A percentile compares a stretch with the other conserved stretches of the same genome.
phyloP scores from a whole-genome alignment of 116 monocot genomes.

The Dioscorea cayenensis region DNA sequence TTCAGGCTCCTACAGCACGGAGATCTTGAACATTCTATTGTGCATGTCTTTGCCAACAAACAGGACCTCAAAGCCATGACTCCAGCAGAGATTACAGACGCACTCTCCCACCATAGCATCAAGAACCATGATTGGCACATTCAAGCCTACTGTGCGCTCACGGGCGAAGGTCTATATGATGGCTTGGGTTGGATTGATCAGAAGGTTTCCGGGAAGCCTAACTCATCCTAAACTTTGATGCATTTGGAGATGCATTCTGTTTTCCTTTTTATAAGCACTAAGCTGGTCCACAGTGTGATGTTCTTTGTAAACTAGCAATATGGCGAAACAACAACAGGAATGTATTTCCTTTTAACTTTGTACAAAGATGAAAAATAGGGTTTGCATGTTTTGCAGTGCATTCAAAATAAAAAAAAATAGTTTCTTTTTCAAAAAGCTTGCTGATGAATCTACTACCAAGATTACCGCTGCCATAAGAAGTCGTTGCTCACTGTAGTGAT shows the following conservation, averaged over 20 bases:
- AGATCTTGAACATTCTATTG: slow-evolving; percentile 63
- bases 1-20: slow-evolving; percentile 75
- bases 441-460: too few species aligned
- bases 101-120: slow-evolving; percentile 87
- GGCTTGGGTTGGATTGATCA: slow-evolving; percentile 91
- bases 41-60: slow-evolving; percentile 94
- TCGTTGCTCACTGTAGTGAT: too few species aligned
- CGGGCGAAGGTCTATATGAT: slow-evolving; percentile 81
- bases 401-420: background rate
- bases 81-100: slow-evolving; percentile 81
- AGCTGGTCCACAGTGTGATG: background rate
- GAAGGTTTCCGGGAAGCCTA: slow-evolving; percentile 51
- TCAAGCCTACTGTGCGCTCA: slow-evolving; percentile 76
- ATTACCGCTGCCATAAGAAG: too few species aligned
- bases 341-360: background rate
- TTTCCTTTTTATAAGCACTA: background rate
- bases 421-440: too few species aligned
- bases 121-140: slow-evolving; percentile 99
- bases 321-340: background rate
- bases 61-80: slow-evolving; percentile 97
- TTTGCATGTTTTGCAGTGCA: background rate
- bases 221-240: background rate
- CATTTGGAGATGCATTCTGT: background rate
- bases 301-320: background rate
- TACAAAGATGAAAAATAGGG: background rate